Evolutionary conservation across 257 asterid genomes (phyloP), one percentile per base, ranked within the genome.

Genomic region (Solanum neorickii): DNA sequence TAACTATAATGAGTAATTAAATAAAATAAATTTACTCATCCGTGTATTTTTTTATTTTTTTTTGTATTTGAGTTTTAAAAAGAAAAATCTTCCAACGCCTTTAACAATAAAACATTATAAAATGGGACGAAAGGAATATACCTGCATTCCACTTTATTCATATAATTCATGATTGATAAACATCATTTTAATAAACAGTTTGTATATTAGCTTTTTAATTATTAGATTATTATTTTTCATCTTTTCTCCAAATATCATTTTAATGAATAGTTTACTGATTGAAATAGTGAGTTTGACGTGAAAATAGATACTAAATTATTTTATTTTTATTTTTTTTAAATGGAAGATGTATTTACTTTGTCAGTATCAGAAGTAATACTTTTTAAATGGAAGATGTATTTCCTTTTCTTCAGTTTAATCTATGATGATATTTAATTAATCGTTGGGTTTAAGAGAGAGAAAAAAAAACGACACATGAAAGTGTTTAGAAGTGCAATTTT

Each of bases 31-130:
- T 33, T 33, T 33, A 0, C 5, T 33, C 0, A 33, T 33, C 0
- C 5, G 0, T 0, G 1, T 33, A 33, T 4, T 33, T 33, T 33
- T 33, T 0, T n/a, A n/a, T n/a, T 25, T 1, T 1, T 4, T 33
- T 33, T 33, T 4, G 0, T 1, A 56, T 18, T 6, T 0, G 0
- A 9, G 65, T 56, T 56, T 56, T 20, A 4, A 7, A 20, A 56
- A 56, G 5, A 56, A 56, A 56, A 20, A 18, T 20, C 5, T 56
- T 56, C 65, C 7, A 20, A 3, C 25, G 20, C 65, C 9, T 20
- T 7, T 56, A 27, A 37, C 74, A n/a, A 68, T 68, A 7, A 29
- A 69, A 69, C 13, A 69, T 29, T 5, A 69, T 29, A 29, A 69
- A 29, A 69, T 29, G 41, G 42, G 42, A 69, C 3, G n/a, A 7